Evolutionary conservation across 2,329 filamentous ascomycete species (phyloP).

Genomic region (Fusarium penzigii): DNA sequence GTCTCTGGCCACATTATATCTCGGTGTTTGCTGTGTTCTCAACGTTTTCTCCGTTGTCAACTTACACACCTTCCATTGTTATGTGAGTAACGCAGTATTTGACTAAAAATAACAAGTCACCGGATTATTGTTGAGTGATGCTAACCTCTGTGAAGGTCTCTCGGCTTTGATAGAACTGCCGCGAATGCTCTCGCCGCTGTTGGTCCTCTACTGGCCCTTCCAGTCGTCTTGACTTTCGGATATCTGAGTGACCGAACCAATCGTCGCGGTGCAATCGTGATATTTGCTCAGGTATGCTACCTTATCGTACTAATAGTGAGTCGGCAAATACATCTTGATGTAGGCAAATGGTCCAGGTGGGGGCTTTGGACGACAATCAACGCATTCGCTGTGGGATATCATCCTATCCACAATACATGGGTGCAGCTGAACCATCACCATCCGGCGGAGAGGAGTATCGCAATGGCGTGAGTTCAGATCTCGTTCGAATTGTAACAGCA

Average conservation of each 20-base stretch:
- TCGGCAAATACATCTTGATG: slow-evolving; percentile 33
- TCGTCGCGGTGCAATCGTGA: slow-evolving; percentile 16
- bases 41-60: no score
- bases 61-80: no score
- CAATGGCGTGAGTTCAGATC: slow-evolving; percentile 42
- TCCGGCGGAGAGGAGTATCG: slow-evolving; percentile 32
- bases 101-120: no score
- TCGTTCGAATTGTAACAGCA: not conserved
- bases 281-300: slow-evolving; percentile 7
- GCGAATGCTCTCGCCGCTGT: slow-evolving; percentile 49
- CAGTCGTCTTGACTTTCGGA: slow-evolving; percentile 48
- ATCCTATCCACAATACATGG: slow-evolving; percentile 55
- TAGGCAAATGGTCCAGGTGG: slow-evolving; percentile 49
- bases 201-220: slow-evolving; percentile 43
- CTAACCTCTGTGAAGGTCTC: no score
- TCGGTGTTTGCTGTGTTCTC: no score
- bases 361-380: slow-evolving; percentile 54
- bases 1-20: no score
- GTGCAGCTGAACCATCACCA: slow-evolving; percentile 51
- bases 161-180: slow-evolving; percentile 42
- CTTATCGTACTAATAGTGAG: slow-evolving; percentile 1
- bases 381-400: slow-evolving; percentile 51
- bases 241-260: slow-evolving; percentile 48
- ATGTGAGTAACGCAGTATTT: no score
- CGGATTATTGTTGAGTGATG: no score